Evolutionary conservation across 1,284 basidiomycete species (phyloP), one percentile per base, ranked within the genome.

Genomic region (Fomitopsis pinicola): DNA sequence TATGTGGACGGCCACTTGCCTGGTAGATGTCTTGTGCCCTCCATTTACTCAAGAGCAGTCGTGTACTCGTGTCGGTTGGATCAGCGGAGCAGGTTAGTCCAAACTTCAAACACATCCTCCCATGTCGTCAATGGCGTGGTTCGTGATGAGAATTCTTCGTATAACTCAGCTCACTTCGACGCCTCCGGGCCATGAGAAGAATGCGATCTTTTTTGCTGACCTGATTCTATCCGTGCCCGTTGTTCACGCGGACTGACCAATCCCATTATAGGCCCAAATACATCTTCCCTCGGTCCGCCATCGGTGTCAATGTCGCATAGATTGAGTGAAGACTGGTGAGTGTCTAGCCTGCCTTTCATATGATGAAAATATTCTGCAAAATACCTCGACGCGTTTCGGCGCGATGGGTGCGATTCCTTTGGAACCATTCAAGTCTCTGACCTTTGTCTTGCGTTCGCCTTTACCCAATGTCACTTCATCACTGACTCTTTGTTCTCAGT

Each of bases 391-490:
- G 85, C 83, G 84, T 74, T 73, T 68, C 55, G 36, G 78, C 81
- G 82, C 82, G 42, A 67, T 85, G 84, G 78, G 80, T 76, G 75
- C 70, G 69, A 72, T 80, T 84, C 84, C 83, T 84, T 82, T 73
- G 78, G 82, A 86, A 80, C 84, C 84, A 88, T 88, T 88, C 86
- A 88, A 88, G 86, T 88, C 86, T 82, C 86, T 87, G 86, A 88
- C 22, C 22, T 22, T 22, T 22, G 19, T 17, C 65, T 54, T 67
- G 59, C 5, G 57, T 28, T 12, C 52, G 38, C 9, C 38, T 40
- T 12, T 36, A 22, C 22, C 22, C 30, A 33, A 33, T 40, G 12
- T 40, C 38, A 8, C 14, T 6, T 40, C 38, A 40, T 40, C 9
- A 8, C 38, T 40, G 9, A 40, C 38, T 33, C 30, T 8, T 33